Base-by-base conservation (phyloP, 2,329 filamentous ascomycete species). In the Trichoderma gracile region DNA sequence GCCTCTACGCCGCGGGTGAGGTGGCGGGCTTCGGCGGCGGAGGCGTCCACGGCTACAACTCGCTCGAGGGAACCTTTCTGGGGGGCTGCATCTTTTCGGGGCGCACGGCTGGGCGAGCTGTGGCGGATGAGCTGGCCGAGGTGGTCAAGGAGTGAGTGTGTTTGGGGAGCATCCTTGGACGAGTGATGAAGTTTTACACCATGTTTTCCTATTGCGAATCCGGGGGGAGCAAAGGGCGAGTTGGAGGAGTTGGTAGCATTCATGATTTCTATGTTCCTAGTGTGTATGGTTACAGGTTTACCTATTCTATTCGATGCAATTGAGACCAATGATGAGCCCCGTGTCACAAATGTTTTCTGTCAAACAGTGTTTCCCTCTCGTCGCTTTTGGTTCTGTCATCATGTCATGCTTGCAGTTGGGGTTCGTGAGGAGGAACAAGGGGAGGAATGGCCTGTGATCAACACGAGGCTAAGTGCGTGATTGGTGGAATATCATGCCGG, bases 41-140 rank as follows among this genome's bases (percentile, higher is more conserved):
- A 2, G 85, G 86, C 17, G 82, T 87, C 0, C 86, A 88, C 68
- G 86, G 85, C 0, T 87, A 88, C 69, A 86, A 78, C 68, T 83
- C 85, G 1, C 80, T 88, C 42, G 85, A 88, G 72, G 85, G 86
- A 0, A 87, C 85, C 0, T 88, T 88, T 69, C 69, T 88, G 4
- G 85, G 85, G 15, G 85, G 85, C 0, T 88, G 85, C 65, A 86
- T 88, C 68, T 88, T 88, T 68, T 87, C 85, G 0, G 85, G 86
- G 0, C 75, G 84, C 6, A 81, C 81, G 0, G 85, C 85, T 0
- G 85, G 85, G 0, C 75, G 80, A 10, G 84, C 80, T 0, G 82
- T 88, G 68, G 83, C 80, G 0, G 79, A 81, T 3, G 82, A 86
- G 67, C 43, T 78, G 9, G 53, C 56, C 3, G 59, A 65, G 9